Base-by-base conservation (phyloP, 2,329 filamentous ascomycete species). In the Tolypocladium cylindrosporum region DNA sequence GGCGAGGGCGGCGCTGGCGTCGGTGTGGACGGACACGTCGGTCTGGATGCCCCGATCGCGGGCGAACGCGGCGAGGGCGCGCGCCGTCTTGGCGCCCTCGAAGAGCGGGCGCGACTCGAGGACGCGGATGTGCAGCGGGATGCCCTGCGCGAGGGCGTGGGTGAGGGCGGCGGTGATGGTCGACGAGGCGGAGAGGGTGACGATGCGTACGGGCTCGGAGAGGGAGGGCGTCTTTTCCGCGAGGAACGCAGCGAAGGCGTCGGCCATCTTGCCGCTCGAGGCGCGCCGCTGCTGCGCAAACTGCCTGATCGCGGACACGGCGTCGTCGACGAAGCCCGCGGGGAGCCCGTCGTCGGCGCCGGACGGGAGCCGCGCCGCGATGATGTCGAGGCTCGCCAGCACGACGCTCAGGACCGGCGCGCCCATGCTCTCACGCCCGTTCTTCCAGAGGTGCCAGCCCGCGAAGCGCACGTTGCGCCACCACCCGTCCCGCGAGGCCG, bases 51-150 rank as follows among this genome's bases (percentile, higher is more conserved):
- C 24, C 4, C 13, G 61, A 63, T 54, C 58, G 71, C 66, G 62
- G 82, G 59, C 5, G 69, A 70, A n/a, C 71, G 73, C 40, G 6
- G 81, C 83, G 61, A 85, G 59, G 3, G 68, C 68, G 14, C 71
- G 73, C 3, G 82, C 84, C 55, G 85, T 75, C 10, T 75, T 78
- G 5, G 81, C 81, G 9, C 86, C 87, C 69, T 90, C 86, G 61
- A 79, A 88, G 0, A 85, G 74, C 0, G 87, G 87, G 0, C 86
- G 76, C 2, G 86, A 89, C 67, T 89, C 86, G 4, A 90, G 75
- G 37, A 90, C 74, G 5, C 78, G 79, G 21, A 89, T 68, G 55
- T 85, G 77, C 10, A 88, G 65, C 0, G 60, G 64, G 9, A 77
- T 66, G 1, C 64, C 67, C 72, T 66, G 1, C 63, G 62, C 21